Evolutionary conservation across 1,284 basidiomycete species (phyloP), one percentile per base, ranked within the genome.

Genomic region (Takashimella koratensis): DNA sequence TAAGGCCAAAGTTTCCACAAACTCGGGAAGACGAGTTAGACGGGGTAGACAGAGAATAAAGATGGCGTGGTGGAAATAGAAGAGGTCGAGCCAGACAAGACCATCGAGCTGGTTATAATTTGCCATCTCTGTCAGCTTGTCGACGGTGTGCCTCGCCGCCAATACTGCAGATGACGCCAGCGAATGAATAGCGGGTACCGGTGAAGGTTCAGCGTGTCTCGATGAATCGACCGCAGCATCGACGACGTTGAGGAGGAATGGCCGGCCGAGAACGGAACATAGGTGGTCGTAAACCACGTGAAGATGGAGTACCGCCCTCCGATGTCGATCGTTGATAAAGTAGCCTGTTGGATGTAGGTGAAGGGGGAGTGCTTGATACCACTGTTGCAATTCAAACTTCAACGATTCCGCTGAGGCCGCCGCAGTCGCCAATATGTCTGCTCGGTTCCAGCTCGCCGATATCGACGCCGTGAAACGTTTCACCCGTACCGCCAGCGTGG

Each of bases 41-140:
- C 49, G 54, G 19, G 59, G 54, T 1, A 59, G 50, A 1, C 53
- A 48, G 13, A 52, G 45, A 52, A 63, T 56, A 51, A 63, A 53
- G 27, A 56, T 56, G 21, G 58, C 58, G 42, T 63, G 61, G 22
- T 59, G 56, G 4, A 51, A 44, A 41, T 56, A 58, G 23, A 58
- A 60, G 51, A 36, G 30, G 30, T 36, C 30, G 30, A 36, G 30
- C 30, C 30, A 36, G 30, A 36, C 30, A 16, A 36, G 30, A 36
- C 30, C 30, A 16, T 63, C 61, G 12, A 63, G 52, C 47, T 49
- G 58, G n/a, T 56, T 52, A 10, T 48, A 43, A 12, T 40, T 36
- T 23, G 54, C 59, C 13, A 56, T 41, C 47, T 27, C 25, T n/a
- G 52, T 43, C 10, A 57, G 53, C 40, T 55, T 54, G 24, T 45